Evolutionary conservation across 1,284 basidiomycete species (phyloP), one percentile per base, ranked within the genome.

Genomic region (Apiotrichum montevideense): DNA sequence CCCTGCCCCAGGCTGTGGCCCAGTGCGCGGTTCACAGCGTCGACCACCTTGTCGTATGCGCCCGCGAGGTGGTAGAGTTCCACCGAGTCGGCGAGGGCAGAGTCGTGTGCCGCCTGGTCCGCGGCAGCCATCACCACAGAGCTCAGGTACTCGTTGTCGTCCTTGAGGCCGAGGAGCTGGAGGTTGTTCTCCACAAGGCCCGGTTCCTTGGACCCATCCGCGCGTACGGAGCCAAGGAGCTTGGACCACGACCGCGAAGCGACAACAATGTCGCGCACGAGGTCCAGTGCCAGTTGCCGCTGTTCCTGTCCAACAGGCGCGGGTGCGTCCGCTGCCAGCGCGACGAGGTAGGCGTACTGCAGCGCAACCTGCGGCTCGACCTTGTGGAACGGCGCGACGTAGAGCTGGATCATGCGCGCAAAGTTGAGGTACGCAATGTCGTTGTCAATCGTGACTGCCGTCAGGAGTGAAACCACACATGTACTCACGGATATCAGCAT

Each of bases 41-140:
- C 81, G 42, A 98, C 84, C 48, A 98, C 95, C 35, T 87, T 90
- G 51, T 85, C 80, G 72, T 94, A 93, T 62, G 96, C 90, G 41
- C 90, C 89, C 0, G 94, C 92, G 40, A 98, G 84, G 77, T 98
- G 95, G 79, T 92, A 98, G 47, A 99, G 79, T 73, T 95, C 88
- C 77, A 98, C 93, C 2, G 93, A 92, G 73, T 98, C 92, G 5
- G 87, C 82, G 45, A 89, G 85, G 35, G 88, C 87, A 51, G 79
- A 76, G 61, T 82, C 81, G 48, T 85, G 75, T 82, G 87, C 56
- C 80, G 82, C 87, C 66, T 89, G 81, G 52, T 83, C 81, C 1
- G 93, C 90, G 0, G 92, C 89, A 10, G 85, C 84, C 58, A 86
- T 79, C 54, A 98, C 87, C 57, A 98, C 90, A 42, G 88, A 82